phyloP scores from a whole-genome alignment of 2,329 filamentous ascomycete species.

The Neonectria punicea region DNA sequence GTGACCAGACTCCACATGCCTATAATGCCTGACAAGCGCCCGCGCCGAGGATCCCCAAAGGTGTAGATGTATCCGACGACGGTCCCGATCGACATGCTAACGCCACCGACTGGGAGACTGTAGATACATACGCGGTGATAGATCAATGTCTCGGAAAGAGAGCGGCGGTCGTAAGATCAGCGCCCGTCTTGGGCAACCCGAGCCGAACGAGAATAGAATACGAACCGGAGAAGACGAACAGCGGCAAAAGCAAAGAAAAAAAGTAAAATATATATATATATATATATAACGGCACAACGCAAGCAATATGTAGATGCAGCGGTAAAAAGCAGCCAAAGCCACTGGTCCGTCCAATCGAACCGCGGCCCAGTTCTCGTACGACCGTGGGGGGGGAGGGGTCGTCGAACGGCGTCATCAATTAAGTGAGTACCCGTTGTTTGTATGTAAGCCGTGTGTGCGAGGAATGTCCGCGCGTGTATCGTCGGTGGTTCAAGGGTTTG shows the following conservation, averaged over 20 bases:
- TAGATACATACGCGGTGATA: background rate
- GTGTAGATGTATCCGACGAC: background rate
- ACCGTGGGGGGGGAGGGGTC: background rate
- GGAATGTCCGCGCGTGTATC: background rate
- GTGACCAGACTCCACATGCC: background rate
- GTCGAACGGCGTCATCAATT: background rate
- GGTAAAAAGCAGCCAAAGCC: background rate
- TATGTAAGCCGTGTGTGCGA: background rate
- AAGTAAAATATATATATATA: no score
- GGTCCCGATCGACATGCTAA: background rate
- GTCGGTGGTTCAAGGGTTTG: background rate
- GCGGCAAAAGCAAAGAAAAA: no score
- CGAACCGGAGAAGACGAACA: background rate
- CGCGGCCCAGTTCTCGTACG: background rate
- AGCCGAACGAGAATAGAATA: background rate
- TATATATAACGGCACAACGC: background rate
- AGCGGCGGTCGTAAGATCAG: background rate
- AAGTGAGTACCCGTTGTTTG: background rate
- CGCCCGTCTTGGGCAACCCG: background rate
- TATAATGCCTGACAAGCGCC: background rate
- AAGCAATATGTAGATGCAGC: background rate
- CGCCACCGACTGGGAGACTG: background rate
- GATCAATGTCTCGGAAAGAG: conserved; percentile 7
- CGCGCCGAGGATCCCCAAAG: background rate
- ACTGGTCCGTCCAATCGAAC: background rate